Percentiles rank a stretch among this genome's conserved stretches.
Evolutionary conservation across 2,329 filamentous ascomycete genomes (phyloP).

Genomic region (Pseudodiploospora longispora): DNA sequence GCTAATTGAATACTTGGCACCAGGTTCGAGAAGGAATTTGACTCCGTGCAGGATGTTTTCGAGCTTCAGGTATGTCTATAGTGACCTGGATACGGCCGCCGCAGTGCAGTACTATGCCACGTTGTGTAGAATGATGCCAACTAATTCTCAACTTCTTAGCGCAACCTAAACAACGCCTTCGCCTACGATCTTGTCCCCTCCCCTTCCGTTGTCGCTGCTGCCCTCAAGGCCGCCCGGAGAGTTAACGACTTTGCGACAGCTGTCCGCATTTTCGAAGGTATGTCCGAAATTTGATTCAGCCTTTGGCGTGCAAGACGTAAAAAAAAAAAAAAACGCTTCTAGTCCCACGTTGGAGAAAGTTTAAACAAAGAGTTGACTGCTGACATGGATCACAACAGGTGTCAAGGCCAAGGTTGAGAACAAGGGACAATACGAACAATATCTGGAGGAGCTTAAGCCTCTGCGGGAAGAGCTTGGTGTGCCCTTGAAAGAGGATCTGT

Average conservation of each 20-base stretch:
- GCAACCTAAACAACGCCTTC: slow-evolving; percentile 99
- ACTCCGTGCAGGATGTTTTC: slow-evolving; percentile 94
- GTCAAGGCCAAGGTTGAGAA: slow-evolving; percentile 99
- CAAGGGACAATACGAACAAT: slow-evolving; percentile 93
- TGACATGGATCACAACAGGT: slow-evolving; percentile 43
- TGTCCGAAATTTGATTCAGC: slow-evolving; percentile 18
- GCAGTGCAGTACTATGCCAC: background rate
- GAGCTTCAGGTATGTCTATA: slow-evolving; percentile 80
- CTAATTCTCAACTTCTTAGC: slow-evolving; percentile 32
- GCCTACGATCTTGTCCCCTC: slow-evolving; percentile 99
- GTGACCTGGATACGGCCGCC: slow-evolving; percentile 6
- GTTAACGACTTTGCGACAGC: slow-evolving; percentile 99
- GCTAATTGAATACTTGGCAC: slow-evolving; percentile 17
- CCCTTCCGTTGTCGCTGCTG: slow-evolving; percentile 80
- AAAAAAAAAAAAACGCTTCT: background rate
- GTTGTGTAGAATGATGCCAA: slow-evolving; percentile 14
- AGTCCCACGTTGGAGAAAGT: background rate
- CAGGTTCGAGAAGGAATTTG: slow-evolving; percentile 99
- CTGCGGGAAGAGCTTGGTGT: slow-evolving; percentile 92
- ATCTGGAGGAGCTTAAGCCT: slow-evolving; percentile 85
- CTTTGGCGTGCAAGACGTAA: background rate
- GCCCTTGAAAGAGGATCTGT: slow-evolving; percentile 85
- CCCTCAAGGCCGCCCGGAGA: slow-evolving; percentile 85
- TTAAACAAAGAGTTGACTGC: background rate
- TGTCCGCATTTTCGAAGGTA: slow-evolving; percentile 98